Percentiles rank a stretch among this genome's conserved stretches.
These are phyloP conservation scores for Colletotrichum spinosum DNA, from an alignment of 2,329 filamentous ascomycete species.

Conservation along the genomic window DNA sequence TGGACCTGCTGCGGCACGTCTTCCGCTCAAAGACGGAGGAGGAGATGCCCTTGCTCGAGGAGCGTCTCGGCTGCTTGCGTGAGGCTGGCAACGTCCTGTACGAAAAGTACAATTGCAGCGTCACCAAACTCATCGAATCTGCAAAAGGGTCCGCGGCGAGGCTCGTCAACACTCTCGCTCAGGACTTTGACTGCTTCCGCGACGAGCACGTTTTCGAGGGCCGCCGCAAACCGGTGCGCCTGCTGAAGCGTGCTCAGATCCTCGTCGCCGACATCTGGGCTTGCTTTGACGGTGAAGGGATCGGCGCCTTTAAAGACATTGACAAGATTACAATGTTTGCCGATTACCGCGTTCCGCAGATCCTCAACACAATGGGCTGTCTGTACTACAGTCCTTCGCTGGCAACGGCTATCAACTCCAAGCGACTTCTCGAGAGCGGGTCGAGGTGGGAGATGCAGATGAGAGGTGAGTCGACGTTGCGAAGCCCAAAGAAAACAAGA, in stretches of 20 bases:
- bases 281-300: constrained; percentile 85
- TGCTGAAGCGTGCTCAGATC: constrained; percentile 96
- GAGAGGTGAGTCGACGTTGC: constrained; percentile 67
- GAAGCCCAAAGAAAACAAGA: background rate
- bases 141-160: constrained; percentile 84
- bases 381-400: constrained; percentile 86
- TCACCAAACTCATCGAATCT: constrained; percentile 77
- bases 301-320: constrained; percentile 88
- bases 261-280: constrained; percentile 97
- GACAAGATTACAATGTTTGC: constrained; percentile 98
- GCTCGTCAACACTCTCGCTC: constrained; percentile 86
- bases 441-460: constrained; percentile 87
- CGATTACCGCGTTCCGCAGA: constrained; percentile 96
- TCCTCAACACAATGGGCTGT: constrained; percentile 85
- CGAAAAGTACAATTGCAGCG: constrained; percentile 79
- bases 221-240: constrained; percentile 75
- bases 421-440: constrained; percentile 76
- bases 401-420: constrained; percentile 74
- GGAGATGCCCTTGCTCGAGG: constrained; percentile 84
- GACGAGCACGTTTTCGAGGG: constrained; percentile 84
- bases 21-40: constrained; percentile 91
- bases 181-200: constrained; percentile 86
- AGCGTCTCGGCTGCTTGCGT: constrained; percentile 82
- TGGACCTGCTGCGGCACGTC: constrained; percentile 78
- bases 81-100: constrained; percentile 86